phyloP scores from a whole-genome alignment of 768 basidiomycete species.

The Russula ochroleuca region DNA sequence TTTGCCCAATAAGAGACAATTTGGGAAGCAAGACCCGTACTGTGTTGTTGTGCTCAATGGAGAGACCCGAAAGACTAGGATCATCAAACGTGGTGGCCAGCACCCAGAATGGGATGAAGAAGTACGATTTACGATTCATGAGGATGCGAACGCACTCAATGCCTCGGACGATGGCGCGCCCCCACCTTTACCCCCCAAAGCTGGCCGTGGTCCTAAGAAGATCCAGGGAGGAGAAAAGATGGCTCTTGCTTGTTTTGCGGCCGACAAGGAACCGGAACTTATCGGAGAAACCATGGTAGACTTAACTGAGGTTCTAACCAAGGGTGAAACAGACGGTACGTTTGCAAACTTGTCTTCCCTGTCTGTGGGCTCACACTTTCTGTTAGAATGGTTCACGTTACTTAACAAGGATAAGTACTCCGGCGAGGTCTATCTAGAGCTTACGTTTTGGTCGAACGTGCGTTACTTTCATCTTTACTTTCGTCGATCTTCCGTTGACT shows the following conservation, averaged over 20 bases:
- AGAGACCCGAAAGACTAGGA: conserved; percentile 82
- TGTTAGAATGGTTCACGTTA: conserved; percentile 88
- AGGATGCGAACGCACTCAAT: conserved; percentile 50
- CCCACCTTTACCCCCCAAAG: conserved; percentile 68
- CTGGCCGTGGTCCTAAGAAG: conserved; percentile 37
- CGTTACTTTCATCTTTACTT: conserved; percentile 33
- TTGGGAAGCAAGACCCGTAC: conserved; percentile 97
- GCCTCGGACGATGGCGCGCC: conserved; percentile 38
- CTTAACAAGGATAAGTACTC: conserved; percentile 88
- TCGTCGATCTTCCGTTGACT: conserved; percentile 3
- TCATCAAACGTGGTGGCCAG: conserved; percentile 96
- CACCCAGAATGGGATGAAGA: conserved; percentile 99
- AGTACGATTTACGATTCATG: conserved; percentile 83
- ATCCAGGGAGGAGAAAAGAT: conserved; percentile 73
- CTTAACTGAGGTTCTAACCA: conserved; percentile 84
- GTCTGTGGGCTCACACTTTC: conserved; percentile 22
- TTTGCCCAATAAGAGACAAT: conserved; percentile 85
- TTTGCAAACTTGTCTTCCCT: conserved; percentile 2
- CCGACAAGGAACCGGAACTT: conserved; percentile 93
- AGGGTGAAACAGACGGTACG: conserved; percentile 95
- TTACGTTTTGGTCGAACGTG: conserved; percentile 96
- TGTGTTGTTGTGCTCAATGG: conserved; percentile 74
- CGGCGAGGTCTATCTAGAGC: conserved; percentile 92
- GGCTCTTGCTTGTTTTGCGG: conserved; percentile 86
- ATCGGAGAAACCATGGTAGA: conserved; percentile 91